Base-by-base conservation (phyloP, 805 yeast species). In the Zygosaccharomyces gambellarensis region DNA sequence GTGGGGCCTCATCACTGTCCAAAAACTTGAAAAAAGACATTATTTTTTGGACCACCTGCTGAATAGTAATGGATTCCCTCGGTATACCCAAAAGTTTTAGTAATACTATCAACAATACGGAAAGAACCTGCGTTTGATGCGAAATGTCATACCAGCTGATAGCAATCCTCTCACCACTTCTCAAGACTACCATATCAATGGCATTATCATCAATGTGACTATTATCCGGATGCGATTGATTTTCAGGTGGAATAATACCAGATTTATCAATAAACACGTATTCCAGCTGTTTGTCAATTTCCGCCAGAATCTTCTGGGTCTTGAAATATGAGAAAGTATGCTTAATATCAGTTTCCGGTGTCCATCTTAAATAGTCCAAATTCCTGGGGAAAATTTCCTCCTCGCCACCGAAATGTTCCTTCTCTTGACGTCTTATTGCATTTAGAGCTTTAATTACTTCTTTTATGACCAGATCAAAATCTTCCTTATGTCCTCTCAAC, bases 121-220 rank as follows among this genome's bases (percentile, higher is more conserved):
- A 67, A 11, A 67, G 53, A 1, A 64, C 71, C 53, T 67, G 71
- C 1, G 70, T 64, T 47, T 67, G 71, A 50, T 67, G 71, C 3
- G 71, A 66, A 12, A 67, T 67, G 46, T 67, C 71, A 50, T 67
- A 67, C 71, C 71, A 67, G 46, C 70, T 66, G 7, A 67, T 61
- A 5, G 69, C 70, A 21, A 67, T 56, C 19, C 53, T 52, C 39
- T 63, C 62, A 3, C 63, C 67, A 47, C 49, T 58, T 39, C 53
- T 49, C 43, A 65, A 36, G 2, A 52, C 60, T 3, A 67, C 68
- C n/a, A 59, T 22, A 48, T 67, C 69, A 27, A 67, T 66, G 12
- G 70, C 71, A 53, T 65, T 62, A 45, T 67, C 71, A 11, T 60
- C 48, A 5, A 65, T 61, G 30, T 57, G 57, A 40, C 65, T 66